Evolutionary conservation across 345 rosid species (phyloP), one percentile per base, ranked within the genome.

Genomic region (Hibiscus mutabilis): DNA sequence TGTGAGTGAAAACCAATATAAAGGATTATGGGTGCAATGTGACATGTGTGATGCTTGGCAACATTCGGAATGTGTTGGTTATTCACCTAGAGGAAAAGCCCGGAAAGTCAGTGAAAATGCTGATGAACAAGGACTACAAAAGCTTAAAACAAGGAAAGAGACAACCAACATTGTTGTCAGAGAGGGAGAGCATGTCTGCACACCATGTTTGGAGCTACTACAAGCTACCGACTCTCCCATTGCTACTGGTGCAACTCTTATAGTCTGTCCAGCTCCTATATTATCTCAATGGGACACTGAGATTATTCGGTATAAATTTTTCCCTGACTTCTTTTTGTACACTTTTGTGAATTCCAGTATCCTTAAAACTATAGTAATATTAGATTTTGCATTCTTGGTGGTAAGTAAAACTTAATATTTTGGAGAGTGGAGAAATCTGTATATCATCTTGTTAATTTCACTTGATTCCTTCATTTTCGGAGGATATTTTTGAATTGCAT

Each of bases 11-110:
- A 88, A 91, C 75, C 83, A 82, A 73, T 90, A 90, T 73, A 85
- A 71, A 74, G 98, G 97, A 74, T 69, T 94, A 27, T 94, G 98
- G 98, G 98, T 94, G 61, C 97, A 91, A 74, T 94, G 98, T 60
- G 98, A 94, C 78, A 76, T 82, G 1, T 94, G 98, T 82, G 97
- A 91, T 87, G 98, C 98, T 80, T 94, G 98, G 98, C 98, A 94
- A 77, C 98, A 94, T 86, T 90, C 98, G 0, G 95, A 91, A 16
- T 94, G 97, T 83, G 98, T 91, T 66, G 95, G 97, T 73, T 94
- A 94, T 85, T 88, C 95, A 33, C 84, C 96, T 44, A 87, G 81
- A 72, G 91, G 97, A 56, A 86, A 83, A 73, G 66, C 75, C 27
- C 77, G 69, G 61, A 84, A 84, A 74, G 15, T 66, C 75, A 63